Base-by-base conservation (phyloP, 331 rosid genomes). In the Cydonia oblonga region DNA sequence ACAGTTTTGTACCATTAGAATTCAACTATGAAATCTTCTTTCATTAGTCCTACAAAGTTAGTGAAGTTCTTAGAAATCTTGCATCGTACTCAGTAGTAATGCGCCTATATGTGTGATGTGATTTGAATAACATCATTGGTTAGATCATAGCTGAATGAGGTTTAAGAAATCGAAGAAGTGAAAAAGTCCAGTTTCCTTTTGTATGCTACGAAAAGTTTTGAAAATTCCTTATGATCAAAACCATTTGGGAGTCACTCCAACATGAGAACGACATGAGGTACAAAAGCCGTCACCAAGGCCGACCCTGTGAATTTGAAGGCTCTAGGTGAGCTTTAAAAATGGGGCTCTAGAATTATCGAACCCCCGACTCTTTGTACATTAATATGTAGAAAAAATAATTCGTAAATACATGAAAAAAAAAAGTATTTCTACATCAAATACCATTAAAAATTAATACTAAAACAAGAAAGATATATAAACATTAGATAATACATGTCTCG, bases 1-100 rank as follows among this genome's bases (percentile, higher is more conserved):
- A 64, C 79, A 74, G 54, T 71, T 90, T 87, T 84, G 82, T 83
- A 77, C 64, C n/a, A 69, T 68, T 61, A 76, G 71, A 76, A 61
- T 52, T 79, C 75, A 76, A 68, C 67, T 35, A 14, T 19, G 51
- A 66, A 68, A 54, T 25, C 72, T 68, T 49, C 75, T 42, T 57
- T 23, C 74, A 40, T 63, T 72, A 62, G 71, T 75, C 71, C 71
- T 22, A 64, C 32, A 66, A 44, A 80, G 69, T 78, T 63, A 25
- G 23, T 66, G 40, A 35, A 77, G 70, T 58, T 46, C 53, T 46
- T 60, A 65, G 38, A 56, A 63, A 63, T 40, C 18, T 53, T 32
- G 14, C 67, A 13, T 44, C 13, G 6, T 46, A 26, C 49, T 64
- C 10, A 5, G 5, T 20, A 23, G 6, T 62, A 56, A 68, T 28